Evolutionary conservation across 176 grass and related monocot species (phyloP), one percentile per base, ranked within the genome.

Genomic region (Ampelocalamus luodianensis): DNA sequence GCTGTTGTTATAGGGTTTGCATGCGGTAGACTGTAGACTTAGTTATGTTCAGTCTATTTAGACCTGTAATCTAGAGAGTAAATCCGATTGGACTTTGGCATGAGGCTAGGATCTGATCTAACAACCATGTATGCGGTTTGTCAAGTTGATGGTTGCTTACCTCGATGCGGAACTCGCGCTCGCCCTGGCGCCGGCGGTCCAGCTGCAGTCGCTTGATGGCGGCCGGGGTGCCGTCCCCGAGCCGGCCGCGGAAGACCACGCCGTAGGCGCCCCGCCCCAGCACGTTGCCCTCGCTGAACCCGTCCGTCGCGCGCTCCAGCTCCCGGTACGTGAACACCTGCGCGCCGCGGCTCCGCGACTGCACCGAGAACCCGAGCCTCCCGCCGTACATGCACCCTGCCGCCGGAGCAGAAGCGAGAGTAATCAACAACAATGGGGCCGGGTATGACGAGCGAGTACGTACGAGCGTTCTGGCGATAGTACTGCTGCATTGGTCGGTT

Each of bases 281-380:
- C 74, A 92, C 93, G 88, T 96, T 94, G 81, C 60, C 65, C 82
- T 96, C 92, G 50, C 87, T 92, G 85, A 99, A 99, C 29, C 93
- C 88, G 48, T 96, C 84, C 39, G 96, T 99, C 16, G 96, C 93
- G 85, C 86, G 44, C 83, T 99, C 96, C 37, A 99, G 90, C 84
- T 96, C 96, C 74, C 89, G 89, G 78, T 96, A 99, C 68, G 96
- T 99, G 84, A 99, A 99, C 65, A 99, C 96, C 84, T 99, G 96
- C 56, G 89, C 90, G 6, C 90, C 90, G 4, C 78, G 83, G 22
- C 77, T 81, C 87, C 86, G 87, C 20, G 58, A 68, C 85, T 89
- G 91, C 77, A 82, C 10, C 11, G 91, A 55, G 70, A 93, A 89
- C 4, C 90, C 93, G 80, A 95, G 71, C 45, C 89, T 78, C 2